Conservation (phyloP, 805 yeast genomes). For the Cyberlindnera japonica region DNA sequence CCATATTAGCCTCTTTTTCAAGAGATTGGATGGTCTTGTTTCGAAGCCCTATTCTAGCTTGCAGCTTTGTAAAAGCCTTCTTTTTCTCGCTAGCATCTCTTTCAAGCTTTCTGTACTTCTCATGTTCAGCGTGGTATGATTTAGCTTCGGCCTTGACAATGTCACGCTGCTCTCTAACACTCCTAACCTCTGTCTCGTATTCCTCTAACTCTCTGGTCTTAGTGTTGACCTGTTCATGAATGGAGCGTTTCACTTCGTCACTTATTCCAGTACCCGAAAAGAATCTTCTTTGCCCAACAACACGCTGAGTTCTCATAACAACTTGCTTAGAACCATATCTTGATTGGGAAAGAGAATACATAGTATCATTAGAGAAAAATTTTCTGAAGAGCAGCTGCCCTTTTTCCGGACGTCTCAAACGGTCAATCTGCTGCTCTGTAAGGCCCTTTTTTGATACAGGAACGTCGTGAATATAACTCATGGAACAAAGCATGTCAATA, state of each 20-base stretch:
- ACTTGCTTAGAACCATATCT: constrained; percentile 59
- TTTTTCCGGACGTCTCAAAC: constrained; percentile 31
- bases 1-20: constrained; percentile 38
- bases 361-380: constrained; percentile 55
- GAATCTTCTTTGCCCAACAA: constrained; percentile 5
- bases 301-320: constrained; percentile 15
- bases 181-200: constrained; percentile 10
- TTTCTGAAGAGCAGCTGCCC: constrained; percentile 48
- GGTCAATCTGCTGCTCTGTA: constrained; percentile 36
- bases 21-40: constrained; percentile 32
- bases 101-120: constrained; percentile 10
- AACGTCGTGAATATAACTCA: constrained; percentile 45
- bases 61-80: constrained; percentile 22
- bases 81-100: constrained; percentile 7
- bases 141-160: not conserved
- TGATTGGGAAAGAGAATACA: constrained; percentile 53
- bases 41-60: constrained; percentile 28
- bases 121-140: not conserved
- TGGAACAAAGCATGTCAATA: constrained; percentile 63
- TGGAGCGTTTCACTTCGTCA: constrained; percentile 17
- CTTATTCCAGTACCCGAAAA: constrained; percentile 24
- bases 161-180: constrained; percentile 5
- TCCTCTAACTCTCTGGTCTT: no score
- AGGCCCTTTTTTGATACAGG: constrained; percentile 59
- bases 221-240: constrained; percentile 10